Conservation (phyloP, 768 basidiomycete species). For the Termitomyces sp. region DNA sequence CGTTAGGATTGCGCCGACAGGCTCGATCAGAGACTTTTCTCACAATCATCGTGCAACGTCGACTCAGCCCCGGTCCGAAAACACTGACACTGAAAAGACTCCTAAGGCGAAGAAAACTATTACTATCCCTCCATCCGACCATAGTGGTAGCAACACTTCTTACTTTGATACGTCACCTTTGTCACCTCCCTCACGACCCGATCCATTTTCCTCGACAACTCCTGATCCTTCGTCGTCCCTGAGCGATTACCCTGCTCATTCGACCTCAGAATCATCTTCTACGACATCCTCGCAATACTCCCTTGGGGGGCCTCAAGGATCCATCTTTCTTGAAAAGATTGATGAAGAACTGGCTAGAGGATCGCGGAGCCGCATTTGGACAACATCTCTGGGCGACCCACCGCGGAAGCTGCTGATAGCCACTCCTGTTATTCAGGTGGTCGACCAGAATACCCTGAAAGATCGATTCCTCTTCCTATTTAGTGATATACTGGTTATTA, state of each 20-base stretch:
- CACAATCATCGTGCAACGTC: conserved; percentile 6
- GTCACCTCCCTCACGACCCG: conserved; percentile 43
- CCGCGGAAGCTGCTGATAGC: conserved; percentile 83
- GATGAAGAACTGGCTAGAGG: conserved; percentile 68
- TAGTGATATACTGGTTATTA: conserved; percentile 89
- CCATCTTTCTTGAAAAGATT: conserved; percentile 60
- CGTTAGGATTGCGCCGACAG: conserved; percentile 48
- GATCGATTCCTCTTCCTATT: conserved; percentile 98
- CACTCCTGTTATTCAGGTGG: conserved; percentile 89
- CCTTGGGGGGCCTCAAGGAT: conserved; percentile 42
- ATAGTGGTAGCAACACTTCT: conserved; percentile 17
- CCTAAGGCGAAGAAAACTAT: conserved; percentile 35
- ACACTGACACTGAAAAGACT: conserved; percentile 36
- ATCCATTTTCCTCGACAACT: conserved; percentile 60
- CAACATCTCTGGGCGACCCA: conserved; percentile 74
- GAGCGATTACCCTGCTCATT: conserved; percentile 65
- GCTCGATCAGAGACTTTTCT: conserved; percentile 29
- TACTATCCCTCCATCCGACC: conserved; percentile 22
- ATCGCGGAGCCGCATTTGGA: conserved; percentile 54
- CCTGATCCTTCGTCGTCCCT: conserved; percentile 78
- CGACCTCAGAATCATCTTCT: conserved; percentile 72
- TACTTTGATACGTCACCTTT: conserved; percentile 33
- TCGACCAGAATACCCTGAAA: conserved; percentile 90
- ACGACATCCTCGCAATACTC: conserved; percentile 71
- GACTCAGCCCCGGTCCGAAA: conserved; percentile 17